Percentiles rank a stretch among this genome's conserved stretches.
Evolutionary conservation across 352 stramenopile genomes (phyloP).

Genomic region (Peronospora farinosa): DNA sequence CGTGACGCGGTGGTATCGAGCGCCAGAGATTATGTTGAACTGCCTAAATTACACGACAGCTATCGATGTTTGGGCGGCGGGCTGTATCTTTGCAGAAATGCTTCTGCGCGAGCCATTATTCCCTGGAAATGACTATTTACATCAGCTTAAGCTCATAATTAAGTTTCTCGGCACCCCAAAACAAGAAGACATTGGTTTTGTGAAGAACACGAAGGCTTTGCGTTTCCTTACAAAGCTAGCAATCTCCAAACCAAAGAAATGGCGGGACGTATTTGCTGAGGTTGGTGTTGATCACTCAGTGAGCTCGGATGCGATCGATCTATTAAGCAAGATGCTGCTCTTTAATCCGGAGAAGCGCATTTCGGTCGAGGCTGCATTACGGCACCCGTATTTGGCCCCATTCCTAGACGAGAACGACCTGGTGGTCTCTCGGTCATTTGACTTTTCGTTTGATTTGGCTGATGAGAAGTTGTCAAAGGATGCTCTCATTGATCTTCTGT

Average conservation of each 20-base stretch:
- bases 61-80: conserved; percentile 92
- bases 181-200: conserved; percentile 68
- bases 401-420: conserved; percentile 85
- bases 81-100: conserved; percentile 98
- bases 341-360: conserved; percentile 75
- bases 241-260: conserved; percentile 74
- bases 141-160: conserved; percentile 81
- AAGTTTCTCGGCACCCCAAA: conserved; percentile 64
- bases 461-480: conserved; percentile 63
- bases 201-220: conserved; percentile 87
- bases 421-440: conserved; percentile 31
- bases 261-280: conserved; percentile 49
- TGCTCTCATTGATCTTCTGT: conserved; percentile 47
- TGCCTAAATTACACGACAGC: conserved; percentile 92
- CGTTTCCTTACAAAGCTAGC: conserved; percentile 82
- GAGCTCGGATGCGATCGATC: conserved; percentile 45
- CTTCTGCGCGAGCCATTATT: conserved; percentile 94
- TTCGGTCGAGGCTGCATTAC: conserved; percentile 47
- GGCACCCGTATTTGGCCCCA: conserved; percentile 66
- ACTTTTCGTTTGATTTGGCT: conserved; percentile 63
- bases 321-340: conserved; percentile 59
- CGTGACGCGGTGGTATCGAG: conserved; percentile 82
- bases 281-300: conserved; percentile 23
- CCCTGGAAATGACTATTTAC: conserved; percentile 79
- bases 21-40: conserved; percentile 91